Evolutionary conservation across 2,329 filamentous ascomycete species (phyloP), one percentile per base, ranked within the genome.

Genomic region (Cladophialophora yegresii): DNA sequence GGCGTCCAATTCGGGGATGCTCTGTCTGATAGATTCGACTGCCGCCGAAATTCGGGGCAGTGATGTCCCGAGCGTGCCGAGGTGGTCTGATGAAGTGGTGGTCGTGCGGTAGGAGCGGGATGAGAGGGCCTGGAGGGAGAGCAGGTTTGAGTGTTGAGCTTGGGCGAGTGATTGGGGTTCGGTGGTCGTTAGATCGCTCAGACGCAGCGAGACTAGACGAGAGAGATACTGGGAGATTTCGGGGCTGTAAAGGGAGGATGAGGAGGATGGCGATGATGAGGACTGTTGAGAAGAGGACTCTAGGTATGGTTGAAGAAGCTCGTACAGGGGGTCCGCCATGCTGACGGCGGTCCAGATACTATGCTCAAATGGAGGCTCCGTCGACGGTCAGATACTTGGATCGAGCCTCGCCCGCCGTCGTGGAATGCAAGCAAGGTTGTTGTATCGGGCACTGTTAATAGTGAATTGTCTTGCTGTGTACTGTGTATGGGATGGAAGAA

Each of bases 101-200:
- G 98, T 88, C 20, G 88, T 84, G 74, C 89, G 91, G 77, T 97
- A 89, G 0, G 93, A 96, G 70, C 91, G 90, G 72, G 96, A 96
- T 7, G 93, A 93, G 56, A 98, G 86, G 0, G 87, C 85, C 75
- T 99, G 95, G 1, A 98, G 84, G 0, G 92, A 91, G 47, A 96
- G 85, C 13, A 93, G 84, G 47, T 90, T 85, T 0, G 91, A 90
- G 67, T 97, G 92, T 3, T 90, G 89, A 61, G 87, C 84, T 72
- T 97, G 91, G 0, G 89, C 82, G n/a, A 98, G 85, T 0, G 87
- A 87, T 66, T 92, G 87, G 0, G 89, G 88, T 76, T 99, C 95
- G 6, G 85, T 87, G 26, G 86, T 85, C 57, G 86, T 85, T 60
- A 98, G 83, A 40, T 89, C 85, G 26, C 87, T 82, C 57, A 96